Evolutionary conservation across 2,329 filamentous ascomycete species (phyloP).

Genomic region (Trichoderma atroviride): DNA sequence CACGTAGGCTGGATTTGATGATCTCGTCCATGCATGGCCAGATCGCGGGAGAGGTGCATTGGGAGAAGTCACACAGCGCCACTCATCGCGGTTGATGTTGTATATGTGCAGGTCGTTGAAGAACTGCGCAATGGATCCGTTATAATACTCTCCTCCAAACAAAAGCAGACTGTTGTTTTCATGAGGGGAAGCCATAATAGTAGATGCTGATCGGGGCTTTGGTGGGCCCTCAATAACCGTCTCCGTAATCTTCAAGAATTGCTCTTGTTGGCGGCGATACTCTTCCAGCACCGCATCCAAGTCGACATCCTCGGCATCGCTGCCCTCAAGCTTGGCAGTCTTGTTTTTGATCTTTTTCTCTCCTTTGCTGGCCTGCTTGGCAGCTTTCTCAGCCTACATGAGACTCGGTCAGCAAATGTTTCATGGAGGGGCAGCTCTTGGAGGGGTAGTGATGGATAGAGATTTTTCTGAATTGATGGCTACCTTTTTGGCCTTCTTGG

Average conservation of each 20-base stretch:
- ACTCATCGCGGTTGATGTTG: conserved; percentile 83
- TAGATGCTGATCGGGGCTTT: conserved; percentile 75
- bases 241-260: conserved; percentile 93
- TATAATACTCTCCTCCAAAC: conserved; percentile 95
- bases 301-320: conserved; percentile 89
- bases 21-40: conserved; percentile 93
- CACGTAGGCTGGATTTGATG: conserved; percentile 79
- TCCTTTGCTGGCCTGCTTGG: conserved; percentile 85
- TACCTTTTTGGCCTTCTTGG: conserved; percentile 56
- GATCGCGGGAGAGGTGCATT: conserved; percentile 89
- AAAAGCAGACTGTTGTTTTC: conserved; percentile 87
- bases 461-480: conserved; percentile 20
- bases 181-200: conserved; percentile 80
- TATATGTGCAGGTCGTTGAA: conserved; percentile 69
- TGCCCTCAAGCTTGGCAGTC: conserved; percentile 72
- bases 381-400: conserved; percentile 61
- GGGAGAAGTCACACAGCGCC: conserved; percentile 85
- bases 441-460: conserved; percentile 22
- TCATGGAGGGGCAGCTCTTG: conserved; percentile 30
- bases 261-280: conserved; percentile 90
- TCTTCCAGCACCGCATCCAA: conserved; percentile 91
- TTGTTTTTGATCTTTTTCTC: conserved; percentile 81
- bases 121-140: conserved; percentile 79
- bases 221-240: conserved; percentile 70
- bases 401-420: conserved; percentile 31